These are phyloP conservation scores for Novymonas esmeraldas DNA, from an alignment of 208 protist species.

Conservation along the genomic window DNA sequence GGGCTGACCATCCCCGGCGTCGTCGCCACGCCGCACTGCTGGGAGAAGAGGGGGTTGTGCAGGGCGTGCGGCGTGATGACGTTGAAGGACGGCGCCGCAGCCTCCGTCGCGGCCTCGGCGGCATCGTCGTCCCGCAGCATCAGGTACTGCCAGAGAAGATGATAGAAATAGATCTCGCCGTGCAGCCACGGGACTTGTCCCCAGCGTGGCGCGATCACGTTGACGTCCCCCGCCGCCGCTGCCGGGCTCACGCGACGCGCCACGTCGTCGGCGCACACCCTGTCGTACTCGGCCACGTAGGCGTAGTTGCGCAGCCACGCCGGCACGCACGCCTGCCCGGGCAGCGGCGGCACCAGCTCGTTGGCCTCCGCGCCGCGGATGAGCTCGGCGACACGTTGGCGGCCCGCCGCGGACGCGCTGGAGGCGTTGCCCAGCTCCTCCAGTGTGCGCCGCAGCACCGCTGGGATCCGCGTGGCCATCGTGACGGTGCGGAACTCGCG, in stretches of 20 bases:
- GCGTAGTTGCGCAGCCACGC: constrained; percentile 83
- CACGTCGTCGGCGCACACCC: constrained; percentile 9
- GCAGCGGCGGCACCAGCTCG: constrained; percentile 60
- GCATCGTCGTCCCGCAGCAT: constrained; percentile 55
- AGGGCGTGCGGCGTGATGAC: constrained; percentile 62
- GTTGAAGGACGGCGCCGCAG: constrained; percentile 32
- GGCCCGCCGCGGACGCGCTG: constrained; percentile 19
- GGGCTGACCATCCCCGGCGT: constrained; percentile 35
- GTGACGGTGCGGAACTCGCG: constrained; percentile 81
- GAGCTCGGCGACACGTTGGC: constrained; percentile 35
- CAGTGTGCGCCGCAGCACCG: constrained; percentile 59
- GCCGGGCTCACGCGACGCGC: constrained; percentile 23
- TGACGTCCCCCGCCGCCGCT: background rate
- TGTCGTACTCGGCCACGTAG: constrained; percentile 47
- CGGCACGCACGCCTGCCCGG: constrained; percentile 56
- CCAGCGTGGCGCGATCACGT: constrained; percentile 62
- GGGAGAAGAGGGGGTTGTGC: constrained; percentile 52
- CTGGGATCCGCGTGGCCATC: constrained; percentile 55
- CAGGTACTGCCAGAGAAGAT: constrained; percentile 81
- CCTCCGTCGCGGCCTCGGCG: constrained; percentile 3
- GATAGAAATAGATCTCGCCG: constrained; percentile 91
- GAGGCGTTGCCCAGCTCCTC: constrained; percentile 38
- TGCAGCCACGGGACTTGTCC: constrained; percentile 89
- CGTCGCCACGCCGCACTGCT: constrained; percentile 32
- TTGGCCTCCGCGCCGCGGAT: constrained; percentile 45